Evolutionary conservation across 495 filamentous ascomycete species (phyloP), one percentile per base, ranked within the genome.

Genomic region (Neurospora africana): DNA sequence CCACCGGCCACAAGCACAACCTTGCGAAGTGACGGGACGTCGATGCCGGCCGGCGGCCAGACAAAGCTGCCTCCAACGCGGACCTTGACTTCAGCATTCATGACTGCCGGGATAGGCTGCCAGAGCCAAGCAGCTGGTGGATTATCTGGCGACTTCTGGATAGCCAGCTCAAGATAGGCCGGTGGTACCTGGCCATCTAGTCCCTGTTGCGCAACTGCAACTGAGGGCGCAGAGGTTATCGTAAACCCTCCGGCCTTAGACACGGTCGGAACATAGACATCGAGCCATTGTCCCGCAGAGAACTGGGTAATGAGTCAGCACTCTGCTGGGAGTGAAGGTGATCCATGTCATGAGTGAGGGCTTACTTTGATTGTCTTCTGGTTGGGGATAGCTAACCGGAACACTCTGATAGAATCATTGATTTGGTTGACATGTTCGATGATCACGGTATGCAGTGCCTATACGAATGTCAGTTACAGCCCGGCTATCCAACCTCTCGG

Each of bases 251-350:
- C 93, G 3, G 92, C 89, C 79, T 89, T 87, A 67, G 86, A 72
- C 65, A 91, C 82, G 36, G 81, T 80, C 0, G 92, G 91, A 68
- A 91, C 84, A 76, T 92, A 88, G 7, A 94, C 89, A 78, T 98
- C 94, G 70, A 98, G 85, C 93, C 93, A 98, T 85, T 97, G 94
- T 40, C 94, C 94, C 2, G 94, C 91, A 36, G 90, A 82, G 80
- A 95, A 95, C 87, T 89, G 72, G 76, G 13, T 30, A 3, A n/a
- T 33, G 53, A 35, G 7, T 65, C 27, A 65, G 53, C 53, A 40
- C 44, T 17, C 53, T 9, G 13, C n/a, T 68, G 17, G 9, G 30
- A 11, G 27, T 41, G 19, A 53, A 43, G 67, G 65, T 27, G 30
- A 33, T 33, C 0, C 74, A 74, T 72, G 41, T 38, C 47, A 19